phyloP scores from a whole-genome alignment of 179 eudicot genomes.

The Corrigiola litoralis region DNA sequence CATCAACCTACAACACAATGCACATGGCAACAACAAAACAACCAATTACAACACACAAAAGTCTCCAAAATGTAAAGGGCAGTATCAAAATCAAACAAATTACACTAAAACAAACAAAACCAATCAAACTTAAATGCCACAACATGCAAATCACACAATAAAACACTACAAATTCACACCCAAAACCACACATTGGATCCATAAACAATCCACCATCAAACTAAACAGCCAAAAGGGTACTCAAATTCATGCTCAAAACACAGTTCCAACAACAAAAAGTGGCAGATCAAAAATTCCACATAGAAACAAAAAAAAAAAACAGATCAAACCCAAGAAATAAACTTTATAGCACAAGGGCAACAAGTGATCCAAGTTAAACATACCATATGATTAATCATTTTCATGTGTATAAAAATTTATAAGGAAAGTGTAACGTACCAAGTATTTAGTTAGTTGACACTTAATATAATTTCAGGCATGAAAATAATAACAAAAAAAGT shows the following conservation, averaged over 20 bases:
- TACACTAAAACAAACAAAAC: neutral
- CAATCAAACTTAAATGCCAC: neutral
- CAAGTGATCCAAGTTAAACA: constrained; percentile 18
- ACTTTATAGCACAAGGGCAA: neutral
- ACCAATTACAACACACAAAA: constrained; percentile 2
- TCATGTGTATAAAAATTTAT: neutral
- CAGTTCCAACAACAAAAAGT: neutral
- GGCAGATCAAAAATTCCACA: neutral
- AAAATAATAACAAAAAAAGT: neutral
- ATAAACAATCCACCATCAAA: constrained; percentile 9
- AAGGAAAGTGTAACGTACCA: constrained; percentile 27
- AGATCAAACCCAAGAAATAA: neutral
- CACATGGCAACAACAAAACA: neutral
- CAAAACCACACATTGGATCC: constrained; percentile 22
- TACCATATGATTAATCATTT: neutral
- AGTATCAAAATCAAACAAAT: constrained; percentile 6
- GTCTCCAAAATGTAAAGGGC: neutral
- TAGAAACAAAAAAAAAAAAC: neutral
- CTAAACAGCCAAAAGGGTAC: neutral
- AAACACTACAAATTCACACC: neutral
- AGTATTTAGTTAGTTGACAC: constrained; percentile 20
- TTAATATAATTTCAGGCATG: constrained; percentile 13
- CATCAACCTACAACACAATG: neutral
- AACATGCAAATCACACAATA: neutral
- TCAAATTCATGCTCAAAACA: neutral